Evolutionary conservation across 2,329 filamentous ascomycete genomes (phyloP).

Genomic region (Aspergillus aculeatinus): DNA sequence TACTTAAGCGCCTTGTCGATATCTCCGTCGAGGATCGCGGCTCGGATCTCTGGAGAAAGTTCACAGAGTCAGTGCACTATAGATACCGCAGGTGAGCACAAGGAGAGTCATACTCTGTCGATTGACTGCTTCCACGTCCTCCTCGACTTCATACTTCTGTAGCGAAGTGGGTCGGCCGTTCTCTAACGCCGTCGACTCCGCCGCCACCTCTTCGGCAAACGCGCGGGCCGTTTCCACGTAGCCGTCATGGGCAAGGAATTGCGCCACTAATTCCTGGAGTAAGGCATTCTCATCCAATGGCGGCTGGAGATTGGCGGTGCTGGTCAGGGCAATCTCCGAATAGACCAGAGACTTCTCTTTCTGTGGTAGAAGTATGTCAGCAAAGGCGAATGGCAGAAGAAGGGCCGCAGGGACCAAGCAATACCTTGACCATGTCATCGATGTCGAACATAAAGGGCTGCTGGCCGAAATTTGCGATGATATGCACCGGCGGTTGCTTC

Average conservation of each 20-base stretch:
- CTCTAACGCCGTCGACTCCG: slow-evolving; percentile 69
- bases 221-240: slow-evolving; percentile 90
- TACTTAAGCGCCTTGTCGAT: slow-evolving; percentile 86
- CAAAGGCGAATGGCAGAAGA: background rate
- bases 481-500: slow-evolving; percentile 57
- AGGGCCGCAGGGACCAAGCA: slow-evolving; percentile 25
- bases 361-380: slow-evolving; percentile 39
- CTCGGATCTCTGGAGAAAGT: slow-evolving; percentile 67
- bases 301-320: slow-evolving; percentile 61
- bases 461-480: slow-evolving; percentile 64
- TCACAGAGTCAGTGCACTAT: background rate
- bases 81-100: background rate
- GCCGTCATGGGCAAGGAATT: slow-evolving; percentile 91
- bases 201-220: slow-evolving; percentile 77
- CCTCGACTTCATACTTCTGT: slow-evolving; percentile 65
- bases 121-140: slow-evolving; percentile 83
- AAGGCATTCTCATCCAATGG: slow-evolving; percentile 71
- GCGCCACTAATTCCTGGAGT: slow-evolving; percentile 77
- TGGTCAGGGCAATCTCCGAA: slow-evolving; percentile 60
- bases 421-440: slow-evolving; percentile 75
- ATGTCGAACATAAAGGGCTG: slow-evolving; percentile 88
- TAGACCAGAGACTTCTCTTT: slow-evolving; percentile 61
- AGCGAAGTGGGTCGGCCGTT: slow-evolving; percentile 54
- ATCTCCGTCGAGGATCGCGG: slow-evolving; percentile 84
- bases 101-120: slow-evolving; percentile 67